Evolutionary conservation across 2,329 filamentous ascomycete species (phyloP).

Genomic region (Talaromyces marneffei): DNA sequence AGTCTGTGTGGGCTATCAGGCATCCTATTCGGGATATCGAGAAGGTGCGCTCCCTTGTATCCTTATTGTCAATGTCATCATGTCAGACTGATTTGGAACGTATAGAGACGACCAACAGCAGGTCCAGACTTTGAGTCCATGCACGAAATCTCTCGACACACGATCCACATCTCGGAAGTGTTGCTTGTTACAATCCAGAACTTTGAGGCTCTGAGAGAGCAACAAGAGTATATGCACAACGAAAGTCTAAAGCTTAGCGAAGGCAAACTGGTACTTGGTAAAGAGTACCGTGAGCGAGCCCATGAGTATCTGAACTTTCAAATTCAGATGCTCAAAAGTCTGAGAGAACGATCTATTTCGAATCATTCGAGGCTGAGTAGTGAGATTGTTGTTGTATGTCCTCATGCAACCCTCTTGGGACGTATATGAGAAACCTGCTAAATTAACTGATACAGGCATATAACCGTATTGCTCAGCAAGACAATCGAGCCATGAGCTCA

Average conservation of each 20-base stretch:
- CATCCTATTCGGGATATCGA: conserved; percentile 11
- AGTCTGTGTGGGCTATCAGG: conserved; percentile 12
- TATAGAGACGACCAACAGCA: conserved; percentile 7
- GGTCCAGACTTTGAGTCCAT: conserved; percentile 11
- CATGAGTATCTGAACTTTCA: conserved; percentile 11
- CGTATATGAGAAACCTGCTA: not conserved
- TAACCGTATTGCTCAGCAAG: conserved; percentile 13
- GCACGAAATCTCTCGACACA: conserved; percentile 13
- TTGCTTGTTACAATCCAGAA: conserved; percentile 11
- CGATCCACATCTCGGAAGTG: conserved; percentile 14
- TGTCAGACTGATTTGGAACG: not conserved
- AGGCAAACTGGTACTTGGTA: not conserved
- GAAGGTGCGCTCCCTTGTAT: not conserved
- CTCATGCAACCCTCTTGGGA: not conserved
- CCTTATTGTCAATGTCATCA: not conserved
- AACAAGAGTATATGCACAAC: conserved; percentile 4
- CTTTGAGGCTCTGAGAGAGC: conserved; percentile 11
- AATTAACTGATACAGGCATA: conserved; percentile 10
- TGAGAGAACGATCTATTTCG: conserved; percentile 12
- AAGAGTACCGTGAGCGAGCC: conserved; percentile 8
- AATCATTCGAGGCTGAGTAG: conserved; percentile 10
- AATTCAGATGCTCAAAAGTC: conserved; percentile 14
- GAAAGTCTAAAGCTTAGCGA: not conserved
- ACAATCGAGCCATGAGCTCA: conserved; percentile 13
- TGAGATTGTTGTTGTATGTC: conserved; percentile 12